These are phyloP conservation scores for Phytopythium aichiense DNA, from an alignment of 352 stramenopile species.

Conservation along the genomic window DNA sequence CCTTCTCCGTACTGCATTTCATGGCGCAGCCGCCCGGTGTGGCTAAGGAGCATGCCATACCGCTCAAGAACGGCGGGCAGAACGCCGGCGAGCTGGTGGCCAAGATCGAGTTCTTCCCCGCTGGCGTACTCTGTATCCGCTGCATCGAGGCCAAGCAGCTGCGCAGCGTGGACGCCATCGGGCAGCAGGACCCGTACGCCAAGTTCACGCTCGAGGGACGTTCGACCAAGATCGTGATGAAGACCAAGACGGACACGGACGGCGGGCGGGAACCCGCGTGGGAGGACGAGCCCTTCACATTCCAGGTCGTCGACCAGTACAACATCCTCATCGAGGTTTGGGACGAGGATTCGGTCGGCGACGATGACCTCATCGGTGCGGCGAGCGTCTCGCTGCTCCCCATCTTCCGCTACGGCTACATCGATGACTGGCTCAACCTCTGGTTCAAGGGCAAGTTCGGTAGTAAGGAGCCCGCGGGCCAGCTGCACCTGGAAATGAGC, in stretches of 20 bases:
- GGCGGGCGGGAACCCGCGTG: conserved; percentile 80
- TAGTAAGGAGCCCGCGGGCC: conserved; percentile 77
- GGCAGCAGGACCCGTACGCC: conserved; percentile 73
- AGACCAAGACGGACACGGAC: conserved; percentile 88
- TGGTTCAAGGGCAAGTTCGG: conserved; percentile 86
- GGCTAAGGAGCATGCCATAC: conserved; percentile 50
- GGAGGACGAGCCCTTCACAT: conserved; percentile 73
- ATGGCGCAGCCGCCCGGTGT: conserved; percentile 39
- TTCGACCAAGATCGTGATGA: conserved; percentile 65
- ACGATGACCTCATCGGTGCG: conserved; percentile 88
- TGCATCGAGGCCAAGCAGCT: conserved; percentile 61
- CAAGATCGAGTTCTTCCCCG: conserved; percentile 81
- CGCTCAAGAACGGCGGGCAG: conserved; percentile 57
- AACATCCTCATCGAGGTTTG: conserved; percentile 88
- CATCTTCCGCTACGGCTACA: conserved; percentile 84
- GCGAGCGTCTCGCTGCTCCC: conserved; percentile 84
- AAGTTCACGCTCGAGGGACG: conserved; percentile 73
- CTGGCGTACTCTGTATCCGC: conserved; percentile 57
- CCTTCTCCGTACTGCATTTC: conserved; percentile 71
- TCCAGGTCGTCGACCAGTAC: conserved; percentile 93
- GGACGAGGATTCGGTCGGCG: conserved; percentile 89
- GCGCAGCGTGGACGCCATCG: conserved; percentile 70
- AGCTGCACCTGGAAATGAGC: conserved; percentile 85
- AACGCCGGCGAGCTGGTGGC: conserved; percentile 72
- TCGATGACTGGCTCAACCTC: conserved; percentile 88